These are phyloP conservation scores for Cubamyces sp. DNA, from an alignment of 768 basidiomycete species.

Conservation along the genomic window DNA sequence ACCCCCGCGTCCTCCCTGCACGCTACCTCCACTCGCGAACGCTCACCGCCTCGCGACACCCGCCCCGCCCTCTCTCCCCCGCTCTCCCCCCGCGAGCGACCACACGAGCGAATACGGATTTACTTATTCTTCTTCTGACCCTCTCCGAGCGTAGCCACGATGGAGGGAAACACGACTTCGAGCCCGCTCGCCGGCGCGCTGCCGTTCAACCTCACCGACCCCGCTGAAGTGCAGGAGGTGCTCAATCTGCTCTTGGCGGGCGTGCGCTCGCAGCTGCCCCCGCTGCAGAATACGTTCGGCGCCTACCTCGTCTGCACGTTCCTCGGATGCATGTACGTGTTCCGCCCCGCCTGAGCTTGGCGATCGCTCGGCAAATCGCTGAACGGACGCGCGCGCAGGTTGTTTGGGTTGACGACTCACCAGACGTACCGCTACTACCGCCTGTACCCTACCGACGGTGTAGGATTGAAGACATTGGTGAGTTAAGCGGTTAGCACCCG, in stretches of 20 bases:
- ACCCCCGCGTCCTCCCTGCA: no score
- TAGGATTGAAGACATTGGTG: slow-evolving; percentile 4
- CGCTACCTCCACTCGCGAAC: background rate
- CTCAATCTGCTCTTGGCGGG: background rate
- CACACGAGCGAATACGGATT: no score
- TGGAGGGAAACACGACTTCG: background rate
- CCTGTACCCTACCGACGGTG: background rate
- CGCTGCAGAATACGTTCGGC: slow-evolving; percentile 14
- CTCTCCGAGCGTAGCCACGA: background rate
- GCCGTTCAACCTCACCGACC: slow-evolving; percentile 4
- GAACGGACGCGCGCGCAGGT: background rate
- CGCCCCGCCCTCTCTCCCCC: no score
- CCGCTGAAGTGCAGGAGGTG: background rate
- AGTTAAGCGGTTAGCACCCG: background rate
- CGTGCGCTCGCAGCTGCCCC: slow-evolving; percentile 3
- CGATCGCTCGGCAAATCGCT: background rate
- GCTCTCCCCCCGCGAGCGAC: no score
- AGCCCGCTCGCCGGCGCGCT: background rate
- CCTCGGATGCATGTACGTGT: slow-evolving; percentile 15
- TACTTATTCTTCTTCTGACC: no score
- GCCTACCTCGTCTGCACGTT: slow-evolving; percentile 13
- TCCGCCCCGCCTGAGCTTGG: background rate
- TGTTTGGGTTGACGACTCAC: slow-evolving; percentile 10
- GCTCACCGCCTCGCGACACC: background rate
- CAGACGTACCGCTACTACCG: slow-evolving; percentile 13